Percentiles rank a stretch among this genome's conserved stretches.
phyloP scores from a whole-genome alignment of 164 flowering plant species.

The Cinnamomum micranthum region DNA sequence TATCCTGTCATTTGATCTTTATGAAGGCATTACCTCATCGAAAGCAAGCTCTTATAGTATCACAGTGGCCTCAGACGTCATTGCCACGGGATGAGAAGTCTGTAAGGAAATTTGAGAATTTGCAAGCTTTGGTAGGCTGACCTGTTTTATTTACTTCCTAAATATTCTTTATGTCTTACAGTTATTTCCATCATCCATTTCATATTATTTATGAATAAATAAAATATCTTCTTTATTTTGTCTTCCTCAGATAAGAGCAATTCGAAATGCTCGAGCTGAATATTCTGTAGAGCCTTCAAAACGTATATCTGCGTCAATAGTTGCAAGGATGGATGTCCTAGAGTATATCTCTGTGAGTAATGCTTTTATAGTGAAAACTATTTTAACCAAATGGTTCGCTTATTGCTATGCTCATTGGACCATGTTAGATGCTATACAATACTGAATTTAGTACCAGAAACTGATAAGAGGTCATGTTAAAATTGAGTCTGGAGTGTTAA shows the following conservation, averaged over 20 bases:
- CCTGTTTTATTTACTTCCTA: not conserved
- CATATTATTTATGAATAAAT: not conserved
- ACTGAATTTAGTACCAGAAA: not conserved
- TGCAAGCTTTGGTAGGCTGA: conserved; percentile 74
- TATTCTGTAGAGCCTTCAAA: conserved; percentile 90
- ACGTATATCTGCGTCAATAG: conserved; percentile 83
- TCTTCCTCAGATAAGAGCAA: conserved; percentile 58
- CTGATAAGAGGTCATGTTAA: too few relatives aligned
- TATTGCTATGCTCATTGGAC: not conserved
- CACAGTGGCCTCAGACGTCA: conserved; percentile 73
- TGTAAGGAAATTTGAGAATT: conserved; percentile 71
- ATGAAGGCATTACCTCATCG: conserved; percentile 72
- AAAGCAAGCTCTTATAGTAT: conserved; percentile 72
- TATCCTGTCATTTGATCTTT: conserved; percentile 2
- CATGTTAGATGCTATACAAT: not conserved
- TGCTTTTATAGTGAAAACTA: not conserved
- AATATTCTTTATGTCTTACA: not conserved
- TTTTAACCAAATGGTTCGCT: not conserved
- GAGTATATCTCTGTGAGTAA: conserved; percentile 36
- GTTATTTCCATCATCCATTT: not conserved
- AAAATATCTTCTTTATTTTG: not conserved
- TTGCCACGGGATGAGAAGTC: conserved; percentile 57
- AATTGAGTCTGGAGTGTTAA: too few relatives aligned
- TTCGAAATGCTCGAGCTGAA: conserved; percentile 94
- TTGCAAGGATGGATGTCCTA: conserved; percentile 66